Evolutionary conservation across 768 basidiomycete species (phyloP).

Genomic region (Auriscalpium orientale): DNA sequence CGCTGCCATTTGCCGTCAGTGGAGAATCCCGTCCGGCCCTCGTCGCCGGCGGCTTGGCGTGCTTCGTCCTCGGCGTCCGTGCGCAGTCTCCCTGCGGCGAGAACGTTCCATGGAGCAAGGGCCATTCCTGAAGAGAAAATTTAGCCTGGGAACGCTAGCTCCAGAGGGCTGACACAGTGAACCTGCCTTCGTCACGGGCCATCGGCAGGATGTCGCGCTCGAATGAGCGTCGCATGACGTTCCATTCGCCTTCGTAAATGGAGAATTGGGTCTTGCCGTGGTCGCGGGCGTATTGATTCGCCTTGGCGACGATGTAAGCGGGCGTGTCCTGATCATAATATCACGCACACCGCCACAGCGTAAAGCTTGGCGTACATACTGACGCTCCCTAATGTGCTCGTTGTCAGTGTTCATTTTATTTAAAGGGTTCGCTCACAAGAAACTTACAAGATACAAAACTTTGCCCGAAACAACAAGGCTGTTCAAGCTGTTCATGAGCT

Average conservation of each 20-base stretch:
- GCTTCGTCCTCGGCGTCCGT: conserved; percentile 31
- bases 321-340: conserved; percentile 18
- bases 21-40: conserved; percentile 23
- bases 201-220: conserved; percentile 37
- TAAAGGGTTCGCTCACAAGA: no score
- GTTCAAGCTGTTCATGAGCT: conserved; percentile 35
- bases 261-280: conserved; percentile 34
- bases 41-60: conserved; percentile 23
- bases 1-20: conserved; percentile 5
- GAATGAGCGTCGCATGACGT: conserved; percentile 26
- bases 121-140: conserved; percentile 23
- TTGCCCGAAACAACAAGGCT: conserved; percentile 33
- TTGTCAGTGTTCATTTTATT: not conserved
- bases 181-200: conserved; percentile 19
- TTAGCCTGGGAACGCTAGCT: not conserved
- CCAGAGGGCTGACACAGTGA: not conserved
- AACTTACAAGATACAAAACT: conserved; percentile 32
- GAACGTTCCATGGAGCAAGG: conserved; percentile 35
- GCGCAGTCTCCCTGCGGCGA: conserved; percentile 33
- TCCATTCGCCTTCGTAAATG: conserved; percentile 35
- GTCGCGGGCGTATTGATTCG: conserved; percentile 30
- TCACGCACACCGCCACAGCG: not conserved
- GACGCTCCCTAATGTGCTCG: conserved; percentile 4
- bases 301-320: conserved; percentile 30
- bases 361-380: not conserved